A percentile compares a stretch with the other conserved stretches of the same genome.
Evolutionary conservation across 495 filamentous ascomycete genomes (phyloP).

Genomic region (Penicillium flavigenum): DNA sequence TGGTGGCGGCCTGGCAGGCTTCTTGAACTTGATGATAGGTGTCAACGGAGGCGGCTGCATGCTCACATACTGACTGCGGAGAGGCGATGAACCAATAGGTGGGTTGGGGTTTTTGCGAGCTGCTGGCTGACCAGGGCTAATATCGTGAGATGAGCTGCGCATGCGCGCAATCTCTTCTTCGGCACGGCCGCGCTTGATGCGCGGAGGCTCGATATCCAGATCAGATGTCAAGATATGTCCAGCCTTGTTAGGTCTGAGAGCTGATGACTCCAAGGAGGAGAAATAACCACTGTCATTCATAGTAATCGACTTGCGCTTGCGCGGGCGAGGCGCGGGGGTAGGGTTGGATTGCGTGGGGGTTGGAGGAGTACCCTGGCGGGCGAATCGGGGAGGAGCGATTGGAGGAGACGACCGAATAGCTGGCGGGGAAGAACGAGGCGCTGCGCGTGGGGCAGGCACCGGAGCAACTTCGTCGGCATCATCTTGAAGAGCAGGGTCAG

Average conservation of each 20-base stretch:
- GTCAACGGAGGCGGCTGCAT: conserved; percentile 80
- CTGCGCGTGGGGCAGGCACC: conserved; percentile 31
- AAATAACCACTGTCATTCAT: conserved; percentile 97
- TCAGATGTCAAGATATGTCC: conserved; percentile 68
- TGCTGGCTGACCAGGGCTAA: conserved; percentile 69
- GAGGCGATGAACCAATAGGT: conserved; percentile 59
- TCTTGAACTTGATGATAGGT: conserved; percentile 80
- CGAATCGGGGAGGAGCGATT: conserved; percentile 59
- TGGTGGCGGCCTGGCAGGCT: conserved; percentile 75
- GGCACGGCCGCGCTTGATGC: conserved; percentile 82
- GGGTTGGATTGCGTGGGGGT: conserved; percentile 60
- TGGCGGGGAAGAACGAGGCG: conserved; percentile 57
- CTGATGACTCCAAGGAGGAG: conserved; percentile 94
- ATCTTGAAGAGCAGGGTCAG: conserved; percentile 70
- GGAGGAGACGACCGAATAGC: conserved; percentile 88
- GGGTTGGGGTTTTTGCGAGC: conserved; percentile 42
- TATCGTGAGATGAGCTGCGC: conserved; percentile 84
- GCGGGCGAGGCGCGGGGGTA: conserved; percentile 50
- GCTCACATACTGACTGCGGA: conserved; percentile 52
- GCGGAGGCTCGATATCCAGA: conserved; percentile 65
- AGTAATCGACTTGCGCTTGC: conserved; percentile 70
- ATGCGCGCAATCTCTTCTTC: conserved; percentile 96
- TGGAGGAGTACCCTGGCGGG: conserved; percentile 73
- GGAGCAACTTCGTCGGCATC: conserved; percentile 53
- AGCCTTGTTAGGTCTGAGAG: conserved; percentile 64